Base-by-base conservation (phyloP, 371 early-diverging fungal genomes). In the Mucor mucedo region DNA sequence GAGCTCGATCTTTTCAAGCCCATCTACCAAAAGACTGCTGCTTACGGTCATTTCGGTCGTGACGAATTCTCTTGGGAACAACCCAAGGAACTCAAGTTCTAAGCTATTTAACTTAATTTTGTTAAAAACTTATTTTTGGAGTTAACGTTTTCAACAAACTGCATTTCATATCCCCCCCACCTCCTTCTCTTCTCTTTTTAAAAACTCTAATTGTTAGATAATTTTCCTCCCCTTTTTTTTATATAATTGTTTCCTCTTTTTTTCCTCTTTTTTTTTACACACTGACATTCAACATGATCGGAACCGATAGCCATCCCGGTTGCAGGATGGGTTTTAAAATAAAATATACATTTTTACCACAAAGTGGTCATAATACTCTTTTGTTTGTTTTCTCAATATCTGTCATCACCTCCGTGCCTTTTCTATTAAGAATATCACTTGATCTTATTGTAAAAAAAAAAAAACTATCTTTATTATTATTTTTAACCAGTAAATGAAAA, bases 1-100 rank as follows among this genome's bases (percentile, higher is more conserved):
- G 96, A 96, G 76, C 89, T 99, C 55, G 93, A 96, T 76, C 92
- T 99, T 68, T 93, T 90, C 90, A 93, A 95, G 88, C 99, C 99
- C 73, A 94, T 96, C 80, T 99, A 98, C 91, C 89, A 89, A 81
- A 85, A 94, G 84, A 97, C 99, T 58, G 97, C 99, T 56, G 88
- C 91, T 71, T 99, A 98, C 83, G 99, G 99, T 68, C 99, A 99
- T 90, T 98, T 98, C 86, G 99, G 99, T 71, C 95, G 98, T 74
- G 84, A 85, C 55, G 93, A 95, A 79, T 96, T 96, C 90, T 83
- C 91, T 64, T 98, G 99, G 99, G 98, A 97, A 86, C 87, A 95
- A 82, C 94, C 95, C 80, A 95, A 93, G 90, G 73, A 80, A 49
- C 89, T 93, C 72, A 88, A 89, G 83, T 87, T 91, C 82, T 92